Evolutionary conservation across 495 filamentous ascomycete genomes (phyloP).

Genomic region (Aspergillus sclerotiicarbonarius): DNA sequence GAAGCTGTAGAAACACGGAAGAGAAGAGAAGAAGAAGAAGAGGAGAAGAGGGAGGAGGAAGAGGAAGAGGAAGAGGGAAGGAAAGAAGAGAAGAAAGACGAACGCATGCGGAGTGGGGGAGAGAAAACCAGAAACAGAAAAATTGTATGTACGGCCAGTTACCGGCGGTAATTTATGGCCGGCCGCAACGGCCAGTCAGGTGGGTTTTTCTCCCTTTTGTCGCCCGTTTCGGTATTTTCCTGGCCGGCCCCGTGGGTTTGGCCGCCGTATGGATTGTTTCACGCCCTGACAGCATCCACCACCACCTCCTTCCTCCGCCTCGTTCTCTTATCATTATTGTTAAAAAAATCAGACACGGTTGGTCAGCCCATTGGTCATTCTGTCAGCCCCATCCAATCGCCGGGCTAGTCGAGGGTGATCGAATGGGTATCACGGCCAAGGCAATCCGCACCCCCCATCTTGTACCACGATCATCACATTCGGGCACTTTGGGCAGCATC

Average conservation of each 20-base stretch:
- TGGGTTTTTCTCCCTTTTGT: constrained; percentile 13
- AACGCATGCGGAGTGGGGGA: constrained; percentile 25
- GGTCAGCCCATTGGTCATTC: neutral
- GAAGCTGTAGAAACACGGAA: constrained; percentile 13
- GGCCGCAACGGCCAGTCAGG: constrained; percentile 3
- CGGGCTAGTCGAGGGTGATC: neutral
- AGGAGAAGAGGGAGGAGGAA: constrained; percentile 15
- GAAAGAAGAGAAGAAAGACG: constrained; percentile 26
- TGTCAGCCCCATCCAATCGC: neutral
- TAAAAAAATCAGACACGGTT: neutral
- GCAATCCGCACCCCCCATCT: neutral
- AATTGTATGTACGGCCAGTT: constrained; percentile 19
- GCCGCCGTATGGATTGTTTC: neutral
- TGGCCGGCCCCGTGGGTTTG: neutral
- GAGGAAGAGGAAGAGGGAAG: constrained; percentile 14
- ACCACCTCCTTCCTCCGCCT: neutral
- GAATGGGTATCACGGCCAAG: neutral
- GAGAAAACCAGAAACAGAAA: constrained; percentile 15
- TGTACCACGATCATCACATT: neutral
- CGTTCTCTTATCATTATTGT: neutral
- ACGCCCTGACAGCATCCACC: neutral
- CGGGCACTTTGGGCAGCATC: constrained; percentile 5
- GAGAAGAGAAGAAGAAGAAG: constrained; percentile 15
- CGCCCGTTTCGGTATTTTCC: constrained; percentile 4
- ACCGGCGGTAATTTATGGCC: constrained; percentile 5